phyloP scores from a whole-genome alignment of 139 green algal genomes.

The Yamagishiella unicocca region DNA sequence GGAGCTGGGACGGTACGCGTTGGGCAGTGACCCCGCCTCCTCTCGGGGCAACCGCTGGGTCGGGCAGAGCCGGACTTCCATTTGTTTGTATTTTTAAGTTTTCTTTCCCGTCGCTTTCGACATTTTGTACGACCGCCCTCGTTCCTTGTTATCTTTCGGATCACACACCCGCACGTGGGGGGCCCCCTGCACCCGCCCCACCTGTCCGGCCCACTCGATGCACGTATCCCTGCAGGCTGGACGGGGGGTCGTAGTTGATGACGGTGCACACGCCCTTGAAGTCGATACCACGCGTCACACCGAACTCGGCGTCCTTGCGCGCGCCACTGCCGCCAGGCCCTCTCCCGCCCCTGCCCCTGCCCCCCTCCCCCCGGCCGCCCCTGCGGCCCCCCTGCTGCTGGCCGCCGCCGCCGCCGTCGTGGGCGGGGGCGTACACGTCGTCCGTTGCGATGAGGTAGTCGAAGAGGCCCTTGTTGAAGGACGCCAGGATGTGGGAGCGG shows the following conservation, averaged over 20 bases:
- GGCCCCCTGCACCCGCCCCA: too few species aligned
- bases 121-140: too few species aligned
- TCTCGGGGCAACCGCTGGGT: too few species aligned
- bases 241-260: slow-evolving; percentile 89
- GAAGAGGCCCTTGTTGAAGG: slow-evolving; percentile 87
- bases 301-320: slow-evolving; percentile 91
- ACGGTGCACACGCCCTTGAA: slow-evolving; percentile 97
- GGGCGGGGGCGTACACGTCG: slow-evolving; percentile 36
- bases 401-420: slow-evolving; percentile 32
- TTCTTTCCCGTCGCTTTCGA: too few species aligned
- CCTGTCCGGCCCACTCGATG: slow-evolving; percentile 92
- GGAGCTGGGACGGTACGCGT: too few species aligned
- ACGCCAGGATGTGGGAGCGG: slow-evolving; percentile 67
- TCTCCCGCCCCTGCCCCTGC: slow-evolving; percentile 18
- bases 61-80: too few species aligned
- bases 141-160: too few species aligned
- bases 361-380: slow-evolving; percentile 22
- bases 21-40: too few species aligned
- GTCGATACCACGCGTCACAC: slow-evolving; percentile 95
- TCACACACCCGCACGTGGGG: too few species aligned
- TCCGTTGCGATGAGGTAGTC: slow-evolving; percentile 93
- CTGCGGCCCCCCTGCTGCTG: slow-evolving; percentile 17
- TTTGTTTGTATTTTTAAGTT: too few species aligned
- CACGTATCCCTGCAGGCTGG: slow-evolving; percentile 79
- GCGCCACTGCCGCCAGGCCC: neutral